Conservation (phyloP, 148 eudicot genomes). For the Rheum nobile region DNA sequence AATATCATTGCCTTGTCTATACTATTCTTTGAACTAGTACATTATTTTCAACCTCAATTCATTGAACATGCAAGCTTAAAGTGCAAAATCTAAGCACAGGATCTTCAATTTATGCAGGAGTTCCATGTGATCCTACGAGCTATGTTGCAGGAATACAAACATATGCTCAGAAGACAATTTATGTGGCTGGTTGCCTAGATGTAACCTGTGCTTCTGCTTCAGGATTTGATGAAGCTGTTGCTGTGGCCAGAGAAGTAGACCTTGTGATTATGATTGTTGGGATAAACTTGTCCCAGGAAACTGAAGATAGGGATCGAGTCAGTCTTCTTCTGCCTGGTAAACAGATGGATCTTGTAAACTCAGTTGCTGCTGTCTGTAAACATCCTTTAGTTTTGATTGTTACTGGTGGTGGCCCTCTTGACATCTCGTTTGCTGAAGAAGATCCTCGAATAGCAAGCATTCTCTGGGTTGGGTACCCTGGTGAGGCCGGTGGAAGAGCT, state of each 20-base stretch:
- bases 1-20: not conserved
- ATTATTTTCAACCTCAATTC: not conserved
- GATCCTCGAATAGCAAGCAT: conserved; percentile 63
- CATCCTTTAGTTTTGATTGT: conserved; percentile 64
- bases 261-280: conserved; percentile 77
- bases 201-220: conserved; percentile 55
- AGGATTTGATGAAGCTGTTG: conserved; percentile 48
- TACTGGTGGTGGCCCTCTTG: conserved; percentile 94
- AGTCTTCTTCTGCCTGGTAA: conserved; percentile 89
- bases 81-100: not conserved
- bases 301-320: conserved; percentile 74
- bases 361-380: conserved; percentile 50
- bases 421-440: conserved; percentile 59
- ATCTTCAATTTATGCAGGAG: conserved; percentile 31
- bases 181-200: conserved; percentile 56
- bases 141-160: conserved; percentile 45
- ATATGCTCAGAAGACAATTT: conserved; percentile 33
- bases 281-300: conserved; percentile 86
- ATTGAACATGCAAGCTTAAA: not conserved
- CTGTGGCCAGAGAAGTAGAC: conserved; percentile 54
- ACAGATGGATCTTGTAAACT: conserved; percentile 64
- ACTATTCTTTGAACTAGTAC: no score
- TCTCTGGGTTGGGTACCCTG: conserved; percentile 96
- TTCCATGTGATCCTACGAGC: conserved; percentile 53
- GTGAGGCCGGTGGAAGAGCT: conserved; percentile 82